Evolutionary conservation across 1,284 basidiomycete genomes (phyloP).

Genomic region (Boletellus sp.): DNA sequence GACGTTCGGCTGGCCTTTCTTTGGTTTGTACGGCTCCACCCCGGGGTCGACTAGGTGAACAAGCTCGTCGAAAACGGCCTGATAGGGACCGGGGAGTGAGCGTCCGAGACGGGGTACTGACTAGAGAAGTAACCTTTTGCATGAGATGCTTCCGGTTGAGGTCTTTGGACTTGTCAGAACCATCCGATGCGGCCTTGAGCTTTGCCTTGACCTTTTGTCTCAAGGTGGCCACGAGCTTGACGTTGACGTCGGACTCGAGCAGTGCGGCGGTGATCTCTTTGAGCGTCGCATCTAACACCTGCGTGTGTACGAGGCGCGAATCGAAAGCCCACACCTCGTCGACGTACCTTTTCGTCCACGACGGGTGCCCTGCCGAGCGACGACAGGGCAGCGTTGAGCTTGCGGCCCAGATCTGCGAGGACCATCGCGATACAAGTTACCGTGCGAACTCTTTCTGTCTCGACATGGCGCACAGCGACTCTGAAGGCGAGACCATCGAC

Average conservation of each 20-base stretch:
- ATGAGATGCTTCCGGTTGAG: slow-evolving; percentile 81
- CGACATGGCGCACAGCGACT: slow-evolving; percentile 56
- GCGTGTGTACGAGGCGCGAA: slow-evolving; percentile 28
- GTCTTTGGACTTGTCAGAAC: slow-evolving; percentile 74
- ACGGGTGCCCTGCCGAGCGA: slow-evolving; percentile 84
- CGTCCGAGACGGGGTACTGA: not conserved
- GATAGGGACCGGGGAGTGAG: slow-evolving; percentile 8
- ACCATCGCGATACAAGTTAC: slow-evolving; percentile 66
- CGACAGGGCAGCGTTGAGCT: slow-evolving; percentile 90
- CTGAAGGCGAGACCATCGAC: slow-evolving; percentile 61
- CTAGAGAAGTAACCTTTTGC: slow-evolving; percentile 64
- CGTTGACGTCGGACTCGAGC: slow-evolving; percentile 97
- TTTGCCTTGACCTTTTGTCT: slow-evolving; percentile 89
- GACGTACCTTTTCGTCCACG: slow-evolving; percentile 81
- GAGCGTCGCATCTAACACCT: slow-evolving; percentile 91
- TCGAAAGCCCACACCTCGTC: slow-evolving; percentile 8
- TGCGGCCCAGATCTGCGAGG: slow-evolving; percentile 91
- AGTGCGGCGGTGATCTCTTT: slow-evolving; percentile 95
- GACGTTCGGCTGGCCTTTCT: slow-evolving; percentile 92
- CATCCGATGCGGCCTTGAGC: slow-evolving; percentile 74
- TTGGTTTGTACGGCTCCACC: slow-evolving; percentile 92
- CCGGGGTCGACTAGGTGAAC: slow-evolving; percentile 94
- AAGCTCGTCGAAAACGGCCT: slow-evolving; percentile 97
- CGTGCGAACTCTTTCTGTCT: slow-evolving; percentile 23
- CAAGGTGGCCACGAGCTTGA: slow-evolving; percentile 88